A percentile compares a stretch with the other conserved stretches of the same genome.
These are phyloP conservation scores for Obelidium mucronatum DNA, from an alignment of 192 early-diverging fungal genomes.

Conservation along the genomic window DNA sequence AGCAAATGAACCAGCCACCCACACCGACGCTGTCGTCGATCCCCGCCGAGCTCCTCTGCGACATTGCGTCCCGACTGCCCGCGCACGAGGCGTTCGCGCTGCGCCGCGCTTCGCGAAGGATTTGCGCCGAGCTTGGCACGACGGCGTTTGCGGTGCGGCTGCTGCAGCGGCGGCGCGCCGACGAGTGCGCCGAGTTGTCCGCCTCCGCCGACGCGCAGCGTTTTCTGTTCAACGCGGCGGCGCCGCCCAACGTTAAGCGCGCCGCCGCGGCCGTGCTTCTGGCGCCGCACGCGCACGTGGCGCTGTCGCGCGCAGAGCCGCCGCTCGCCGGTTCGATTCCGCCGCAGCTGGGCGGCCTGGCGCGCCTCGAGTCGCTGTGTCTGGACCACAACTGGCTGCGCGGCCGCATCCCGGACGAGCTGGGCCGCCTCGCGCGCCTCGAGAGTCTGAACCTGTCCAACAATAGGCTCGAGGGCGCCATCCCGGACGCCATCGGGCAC, in stretches of 20 bases:
- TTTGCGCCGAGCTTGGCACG: neutral
- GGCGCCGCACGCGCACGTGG: neutral
- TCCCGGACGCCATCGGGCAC: neutral
- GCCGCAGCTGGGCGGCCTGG: neutral
- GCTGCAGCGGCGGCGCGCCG: neutral
- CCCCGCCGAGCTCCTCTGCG: neutral
- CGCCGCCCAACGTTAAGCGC: neutral
- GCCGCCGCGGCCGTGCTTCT: neutral
- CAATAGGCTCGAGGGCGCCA: constrained; percentile 2
- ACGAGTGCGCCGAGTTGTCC: too few relatives aligned
- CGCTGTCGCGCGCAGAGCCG: neutral
- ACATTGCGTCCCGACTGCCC: neutral
- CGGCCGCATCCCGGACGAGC: neutral
- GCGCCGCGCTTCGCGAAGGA: neutral
- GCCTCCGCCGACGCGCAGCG: neutral
- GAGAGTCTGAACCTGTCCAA: neutral
- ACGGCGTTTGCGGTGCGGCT: neutral
- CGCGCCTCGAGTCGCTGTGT: neutral
- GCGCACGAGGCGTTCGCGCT: neutral
- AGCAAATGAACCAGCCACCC: too few relatives aligned
- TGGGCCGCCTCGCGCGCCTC: neutral
- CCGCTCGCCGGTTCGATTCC: neutral
- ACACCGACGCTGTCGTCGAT: too few relatives aligned
- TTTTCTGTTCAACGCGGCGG: neutral
- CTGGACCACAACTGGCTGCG: neutral